A percentile compares a stretch with the other conserved stretches of the same genome.
These are phyloP conservation scores for barley (Hordeum vulgare) DNA, from an alignment of 176 grass and related monocot species.

Conservation along the genomic window MorexV3_pseudomolecules_assembly NC_058524.1:137991272-137991771, in stretches of 20 bases:
- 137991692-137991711: neutral
- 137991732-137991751: neutral
- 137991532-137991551: neutral
- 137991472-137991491: neutral
- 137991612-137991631: neutral
- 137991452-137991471: conserved; percentile 22
- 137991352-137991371: conserved; percentile 28
- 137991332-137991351: conserved; percentile 33
- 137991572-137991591: neutral
- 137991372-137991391: conserved; percentile 24
- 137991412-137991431: conserved; percentile 17
- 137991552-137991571: neutral
- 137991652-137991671: neutral
- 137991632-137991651: neutral
- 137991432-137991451: conserved; percentile 27
- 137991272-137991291: conserved; percentile 37
- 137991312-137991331: conserved; percentile 42
- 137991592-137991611: neutral
- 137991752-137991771: neutral
- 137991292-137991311: conserved; percentile 36
- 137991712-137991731: neutral
- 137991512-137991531: neutral
- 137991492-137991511: neutral
- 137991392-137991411: conserved; percentile 16
- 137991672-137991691: neutral